Conservation (phyloP, 768 basidiomycete species). For the Rhodotorula kratochvilovae region DNA sequence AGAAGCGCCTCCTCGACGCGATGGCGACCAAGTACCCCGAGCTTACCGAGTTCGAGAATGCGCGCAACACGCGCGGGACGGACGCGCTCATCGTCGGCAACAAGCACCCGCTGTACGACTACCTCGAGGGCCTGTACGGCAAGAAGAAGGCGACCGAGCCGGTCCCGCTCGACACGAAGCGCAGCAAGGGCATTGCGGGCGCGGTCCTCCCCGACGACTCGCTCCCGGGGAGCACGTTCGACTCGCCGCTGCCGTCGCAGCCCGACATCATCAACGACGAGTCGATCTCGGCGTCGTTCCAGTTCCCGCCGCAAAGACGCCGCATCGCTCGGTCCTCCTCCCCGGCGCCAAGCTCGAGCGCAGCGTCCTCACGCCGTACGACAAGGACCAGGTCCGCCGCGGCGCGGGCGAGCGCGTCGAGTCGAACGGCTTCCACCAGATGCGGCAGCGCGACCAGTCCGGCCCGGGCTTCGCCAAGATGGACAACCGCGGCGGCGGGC, state of each 20-base stretch:
- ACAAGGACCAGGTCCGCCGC: slow-evolving; percentile 56
- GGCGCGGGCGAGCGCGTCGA: slow-evolving; percentile 39
- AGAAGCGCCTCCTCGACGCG: slow-evolving; percentile 71
- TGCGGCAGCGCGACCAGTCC: slow-evolving; percentile 14
- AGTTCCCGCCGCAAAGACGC: slow-evolving; percentile 81
- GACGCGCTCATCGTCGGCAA: slow-evolving; percentile 77
- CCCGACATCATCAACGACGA: slow-evolving; percentile 81
- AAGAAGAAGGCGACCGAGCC: slow-evolving; percentile 83
- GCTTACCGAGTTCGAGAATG: slow-evolving; percentile 73
- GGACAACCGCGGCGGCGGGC: slow-evolving; percentile 1
- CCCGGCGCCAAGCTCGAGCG: slow-evolving; percentile 63
- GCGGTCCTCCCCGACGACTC: slow-evolving; percentile 75
- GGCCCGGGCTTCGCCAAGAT: slow-evolving; percentile 34
- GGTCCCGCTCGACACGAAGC: slow-evolving; percentile 61
- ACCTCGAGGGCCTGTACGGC: slow-evolving; percentile 81
- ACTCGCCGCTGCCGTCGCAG: slow-evolving; percentile 63
- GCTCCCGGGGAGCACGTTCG: slow-evolving; percentile 86
- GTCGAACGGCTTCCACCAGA: slow-evolving; percentile 34
- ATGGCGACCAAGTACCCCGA: slow-evolving; percentile 60
- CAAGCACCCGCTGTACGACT: slow-evolving; percentile 78
- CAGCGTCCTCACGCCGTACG: slow-evolving; percentile 62
- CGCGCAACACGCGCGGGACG: slow-evolving; percentile 78
- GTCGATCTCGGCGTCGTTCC: slow-evolving; percentile 78
- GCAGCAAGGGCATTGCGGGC: slow-evolving; percentile 76
- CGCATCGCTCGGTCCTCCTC: slow-evolving; percentile 78